Conservation (phyloP, 495 filamentous ascomycete species). For the Xylaria venustula region DNA sequence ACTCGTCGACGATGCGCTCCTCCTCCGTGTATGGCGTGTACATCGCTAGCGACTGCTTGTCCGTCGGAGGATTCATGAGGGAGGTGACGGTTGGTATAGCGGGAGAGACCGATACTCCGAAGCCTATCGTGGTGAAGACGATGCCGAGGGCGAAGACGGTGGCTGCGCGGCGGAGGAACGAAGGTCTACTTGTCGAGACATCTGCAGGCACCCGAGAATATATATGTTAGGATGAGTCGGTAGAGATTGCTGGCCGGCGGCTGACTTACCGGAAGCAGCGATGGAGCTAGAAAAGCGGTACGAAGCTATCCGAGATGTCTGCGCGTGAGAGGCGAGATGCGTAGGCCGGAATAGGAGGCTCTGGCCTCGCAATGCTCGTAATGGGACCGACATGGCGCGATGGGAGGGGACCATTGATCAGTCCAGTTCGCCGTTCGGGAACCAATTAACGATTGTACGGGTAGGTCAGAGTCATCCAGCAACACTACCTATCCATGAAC, state of each 20-base stretch:
- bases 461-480: background rate
- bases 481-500: too few relatives aligned
- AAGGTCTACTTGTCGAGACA: conserved; percentile 9
- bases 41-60: conserved; percentile 69
- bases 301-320: background rate
- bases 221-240: background rate
- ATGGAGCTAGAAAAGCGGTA: conserved; percentile 23
- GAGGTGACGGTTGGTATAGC: conserved; percentile 40
- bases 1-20: conserved; percentile 62
- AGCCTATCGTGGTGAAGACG: conserved; percentile 49
- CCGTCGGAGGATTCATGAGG: conserved; percentile 57
- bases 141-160: conserved; percentile 35
- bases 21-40: conserved; percentile 63
- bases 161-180: conserved; percentile 22
- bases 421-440: background rate
- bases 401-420: background rate
- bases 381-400: conserved; percentile 10
- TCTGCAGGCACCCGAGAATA: background rate
- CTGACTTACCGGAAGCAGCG: conserved; percentile 22
- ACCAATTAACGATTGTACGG: too few relatives aligned
- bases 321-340: conserved; percentile 12
- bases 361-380: conserved; percentile 14
- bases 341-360: conserved; percentile 5
- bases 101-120: conserved; percentile 53
- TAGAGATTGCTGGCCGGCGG: background rate